Evolutionary conservation across 768 basidiomycete species (phyloP), one percentile per base, ranked within the genome.

Genomic region (Hypsizygus marmoreus): DNA sequence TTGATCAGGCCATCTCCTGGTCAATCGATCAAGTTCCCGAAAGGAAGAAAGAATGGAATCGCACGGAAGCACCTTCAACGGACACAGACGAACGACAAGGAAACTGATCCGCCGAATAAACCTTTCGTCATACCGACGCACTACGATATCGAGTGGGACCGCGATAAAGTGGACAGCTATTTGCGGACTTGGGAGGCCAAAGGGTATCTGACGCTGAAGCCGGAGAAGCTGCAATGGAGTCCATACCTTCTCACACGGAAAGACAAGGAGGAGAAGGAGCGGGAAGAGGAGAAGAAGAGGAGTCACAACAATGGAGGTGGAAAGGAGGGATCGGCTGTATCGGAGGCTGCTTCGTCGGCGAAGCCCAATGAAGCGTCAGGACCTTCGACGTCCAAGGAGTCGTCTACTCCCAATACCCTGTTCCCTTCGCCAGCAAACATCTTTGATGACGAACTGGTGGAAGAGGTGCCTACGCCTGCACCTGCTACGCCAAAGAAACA

Each of bases 181-280:
- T 50, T 97, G 44, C 68, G 67, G 31, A 75, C 74, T 43, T 89
- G 90, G 82, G 84, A 87, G 50, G 63, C 67, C 32, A 97, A 94
- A 66, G 88, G 87, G 4, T 88, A 92, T 56, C 59, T 93, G 49
- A 78, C 66, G 53, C 71, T 91, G 46, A 81, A 79, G 54, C 85
- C 93, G 1, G 92, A 95, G 59, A 83, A 83, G 63, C 75, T 98
- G 50, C 93, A 91, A 60, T 99, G 95, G 90, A 95, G 86, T 51
- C 95, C 95, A 20, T 98, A 95, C 66, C 69, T 97, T 20, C 35
- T 56, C 17, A 53, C 53, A 19, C 47, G 58, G 43, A 53, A 53
- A 37, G 50, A 51, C 13, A 52, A 43, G 37, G 52, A 40, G 17
- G 48, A 53, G 29, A 54, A 57, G 39, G 47, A 54, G 24, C 54